Evolutionary conservation across 345 rosid genomes (phyloP), one percentile per base, ranked within the genome.

Genomic region (Brassica nigra): DNA sequence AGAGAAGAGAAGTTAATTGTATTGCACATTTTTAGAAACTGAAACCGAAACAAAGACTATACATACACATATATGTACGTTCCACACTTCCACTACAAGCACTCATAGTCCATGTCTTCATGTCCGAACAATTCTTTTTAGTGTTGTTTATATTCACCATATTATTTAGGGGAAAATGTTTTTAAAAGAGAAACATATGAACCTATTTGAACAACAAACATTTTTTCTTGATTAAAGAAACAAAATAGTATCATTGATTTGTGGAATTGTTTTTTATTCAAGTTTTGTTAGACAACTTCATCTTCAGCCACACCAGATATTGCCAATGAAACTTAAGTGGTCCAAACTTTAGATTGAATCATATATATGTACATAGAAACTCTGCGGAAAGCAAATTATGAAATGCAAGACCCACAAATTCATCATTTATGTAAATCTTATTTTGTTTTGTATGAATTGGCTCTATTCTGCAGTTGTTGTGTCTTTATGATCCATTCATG

Each of bases 1-100:
- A 80, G 66, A 74, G 75, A 54, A 8, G 67, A 62, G 71, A 80
- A 80, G 79, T 75, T 80, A 75, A 80, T 80, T 80, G 83, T 63
- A 54, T 52, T 68, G 67, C 71, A 36, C 76, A 68, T 75, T 80
- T 80, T 29, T 74, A 54, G 83, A 63, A 75, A 74, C 7, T 80
- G 79, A 75, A 68, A 80, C 71, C 61, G 76, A 75, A 80, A 67
- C 78, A 79, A 67, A 66, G 18, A 66, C 71, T 78, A 72, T 73
- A 31, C 54, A 36, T 57, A 78, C 67, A 52, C 10, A 72, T 9
- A 20, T 55, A 28, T 54, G 29, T 57, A 66, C 77, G 72, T 65
- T 65, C 68, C 55, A 47, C 76, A 71, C 49, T 55, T 66, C 68
- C 81, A 72, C 52, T 57, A 66, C 69, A 44, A 72, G 58, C 68